These are phyloP conservation scores for Nakazawaea ishiwadae DNA, from an alignment of 805 yeast genomes.

Conservation along the genomic window DNA sequence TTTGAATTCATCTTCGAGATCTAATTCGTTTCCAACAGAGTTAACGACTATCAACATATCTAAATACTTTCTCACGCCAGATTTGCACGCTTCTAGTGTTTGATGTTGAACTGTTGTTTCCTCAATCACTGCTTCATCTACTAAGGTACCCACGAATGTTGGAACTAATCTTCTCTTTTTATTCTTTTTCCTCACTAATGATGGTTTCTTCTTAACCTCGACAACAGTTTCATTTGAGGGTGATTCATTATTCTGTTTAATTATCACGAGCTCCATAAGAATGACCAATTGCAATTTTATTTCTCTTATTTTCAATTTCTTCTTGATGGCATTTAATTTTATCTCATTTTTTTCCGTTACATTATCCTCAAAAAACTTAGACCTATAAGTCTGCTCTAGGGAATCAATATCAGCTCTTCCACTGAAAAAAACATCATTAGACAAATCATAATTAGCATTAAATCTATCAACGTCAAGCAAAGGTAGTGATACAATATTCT, in stretches of 20 bases:
- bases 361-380: neutral
- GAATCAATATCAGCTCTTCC: neutral
- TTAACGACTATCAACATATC: constrained; percentile 9
- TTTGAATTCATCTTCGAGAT: neutral
- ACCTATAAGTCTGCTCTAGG: neutral
- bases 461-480: constrained; percentile 7
- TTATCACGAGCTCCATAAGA: constrained; percentile 7
- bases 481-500: neutral
- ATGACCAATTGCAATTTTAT: constrained; percentile 11
- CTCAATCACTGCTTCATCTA: neutral
- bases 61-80: constrained; percentile 9
- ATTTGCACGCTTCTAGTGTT: constrained; percentile 4
- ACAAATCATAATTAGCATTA: constrained; percentile 3
- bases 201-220: constrained; percentile 6
- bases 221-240: neutral
- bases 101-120: neutral
- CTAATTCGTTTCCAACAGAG: neutral
- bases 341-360: neutral
- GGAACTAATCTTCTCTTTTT: constrained; percentile 10
- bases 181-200: constrained; percentile 12
- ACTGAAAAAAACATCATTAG: neutral
- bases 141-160: constrained; percentile 10
- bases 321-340: neutral
- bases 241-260: neutral
- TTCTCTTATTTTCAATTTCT: constrained; percentile 10